These are phyloP conservation scores for Sporothrix brunneoviolacea DNA, from an alignment of 2,329 filamentous ascomycete genomes.

Conservation along the genomic window DNA sequence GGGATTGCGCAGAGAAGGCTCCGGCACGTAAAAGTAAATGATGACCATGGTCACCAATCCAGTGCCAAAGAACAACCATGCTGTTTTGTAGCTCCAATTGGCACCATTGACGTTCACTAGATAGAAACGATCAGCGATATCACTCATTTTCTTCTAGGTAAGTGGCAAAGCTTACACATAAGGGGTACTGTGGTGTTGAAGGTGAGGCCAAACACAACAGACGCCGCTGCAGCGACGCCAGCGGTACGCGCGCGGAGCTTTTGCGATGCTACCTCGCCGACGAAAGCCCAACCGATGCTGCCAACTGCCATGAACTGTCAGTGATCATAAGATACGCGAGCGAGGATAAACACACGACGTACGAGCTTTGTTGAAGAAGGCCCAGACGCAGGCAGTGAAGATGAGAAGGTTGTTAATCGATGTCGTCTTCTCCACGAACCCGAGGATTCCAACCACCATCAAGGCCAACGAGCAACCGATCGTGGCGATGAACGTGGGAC, in stretches of 20 bases:
- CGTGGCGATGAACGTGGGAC: constrained; percentile 12
- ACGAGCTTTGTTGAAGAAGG: constrained; percentile 17
- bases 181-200: constrained; percentile 21
- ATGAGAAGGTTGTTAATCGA: constrained; percentile 18
- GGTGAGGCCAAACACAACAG: constrained; percentile 20
- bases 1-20: constrained; percentile 19
- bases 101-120: constrained; percentile 16
- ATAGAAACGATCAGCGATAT: too few species aligned
- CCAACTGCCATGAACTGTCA: too few species aligned
- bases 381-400: constrained; percentile 19
- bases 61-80: constrained; percentile 18
- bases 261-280: constrained; percentile 21
- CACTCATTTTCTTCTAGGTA: too few species aligned
- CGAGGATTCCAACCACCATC: constrained; percentile 17
- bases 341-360: too few species aligned
- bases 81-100: constrained; percentile 21
- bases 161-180: too few species aligned
- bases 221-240: constrained; percentile 18
- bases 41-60: constrained; percentile 15
- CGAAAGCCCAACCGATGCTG: constrained; percentile 19
- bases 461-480: constrained; percentile 13
- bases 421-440: constrained; percentile 9
- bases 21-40: constrained; percentile 20
- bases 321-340: too few species aligned
- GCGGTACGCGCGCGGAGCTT: constrained; percentile 20